phyloP scores from a whole-genome alignment of 345 rosid genomes.

The Aquilaria malaccensis region DNA sequence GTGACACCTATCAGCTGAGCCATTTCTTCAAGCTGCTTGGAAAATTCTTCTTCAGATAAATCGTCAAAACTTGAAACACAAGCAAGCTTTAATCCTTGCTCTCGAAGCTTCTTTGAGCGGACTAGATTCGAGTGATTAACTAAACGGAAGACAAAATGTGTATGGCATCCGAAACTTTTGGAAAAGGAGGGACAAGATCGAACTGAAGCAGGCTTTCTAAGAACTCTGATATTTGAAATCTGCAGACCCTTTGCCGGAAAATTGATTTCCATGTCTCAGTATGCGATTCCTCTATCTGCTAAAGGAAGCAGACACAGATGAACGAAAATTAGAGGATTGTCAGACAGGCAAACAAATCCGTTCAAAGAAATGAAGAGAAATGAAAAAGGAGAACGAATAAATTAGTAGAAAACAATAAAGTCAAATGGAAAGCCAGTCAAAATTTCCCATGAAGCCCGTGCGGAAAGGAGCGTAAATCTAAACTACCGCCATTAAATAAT shows the following conservation, averaged over 20 bases:
- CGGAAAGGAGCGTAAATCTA: neutral
- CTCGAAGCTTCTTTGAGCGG: constrained; percentile 15
- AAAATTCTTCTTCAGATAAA: constrained; percentile 15
- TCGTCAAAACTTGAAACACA: constrained; percentile 15
- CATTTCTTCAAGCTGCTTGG: constrained; percentile 8
- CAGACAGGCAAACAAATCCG: neutral
- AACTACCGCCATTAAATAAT: neutral
- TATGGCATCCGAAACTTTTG: constrained; percentile 1
- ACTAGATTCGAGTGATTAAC: constrained; percentile 13
- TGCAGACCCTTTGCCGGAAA: constrained; percentile 21
- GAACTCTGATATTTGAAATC: constrained; percentile 9
- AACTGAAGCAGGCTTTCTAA: constrained; percentile 6
- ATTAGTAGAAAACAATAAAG: neutral
- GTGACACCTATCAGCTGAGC: constrained; percentile 4
- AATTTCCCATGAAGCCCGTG: constrained; percentile 15
- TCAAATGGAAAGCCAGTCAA: neutral
- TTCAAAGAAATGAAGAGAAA: neutral
- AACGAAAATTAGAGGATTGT: neutral
- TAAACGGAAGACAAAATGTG: neutral
- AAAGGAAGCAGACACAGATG: neutral
- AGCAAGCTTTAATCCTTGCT: constrained; percentile 10
- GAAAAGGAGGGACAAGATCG: constrained; percentile 5
- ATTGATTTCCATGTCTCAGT: constrained; percentile 20
- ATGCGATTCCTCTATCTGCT: constrained; percentile 2
- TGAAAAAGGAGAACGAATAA: neutral